Base-by-base conservation (phyloP, 73 alveolate species). In the Paramecium caudatum region DNA sequence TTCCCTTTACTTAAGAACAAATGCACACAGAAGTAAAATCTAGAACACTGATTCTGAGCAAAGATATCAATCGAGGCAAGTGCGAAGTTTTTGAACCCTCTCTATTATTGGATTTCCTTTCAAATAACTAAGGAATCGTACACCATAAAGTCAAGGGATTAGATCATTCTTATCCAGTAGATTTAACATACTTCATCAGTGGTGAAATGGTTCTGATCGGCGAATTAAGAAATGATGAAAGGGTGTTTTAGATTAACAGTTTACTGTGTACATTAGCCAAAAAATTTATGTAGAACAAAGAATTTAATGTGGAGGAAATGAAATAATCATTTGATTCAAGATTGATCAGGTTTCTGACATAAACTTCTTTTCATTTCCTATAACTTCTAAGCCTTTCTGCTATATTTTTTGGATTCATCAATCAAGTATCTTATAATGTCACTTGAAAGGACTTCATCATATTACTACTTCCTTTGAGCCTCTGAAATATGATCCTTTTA, bases 191-290 rank as follows among this genome's bases (percentile, higher is more conserved):
- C 32, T 39, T 74, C 0, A 41, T 74, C 3, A 43, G 68, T 16
- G 88, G 47, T 36, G 88, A 74, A 41, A 74, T 74, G 88, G 62
- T 37, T 3, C 43, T 74, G 43, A 9, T 74, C 19, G 88, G 70
- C 7, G 39, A 74, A 45, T 74, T 74, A 45, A 74, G 88, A 74
- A 74, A 0, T 41, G 43, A 19, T 19, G 70, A 74, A 5, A 55
- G 30, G 16, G 8, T 55, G 30, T 55, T 55, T 25, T 19, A 16
- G 30, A 55, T 55, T 8, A 55, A 55, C n/a, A 55, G 3, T 55
- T 23, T 55, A 55, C 23, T 55, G 10, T 5, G 13, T 27, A 27
- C 80, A 55, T 55, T 55, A 55, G 30, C 80, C 9, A 23, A 6
- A 19, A 55, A 55, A 27, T 55, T 55, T 21, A 10, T 55, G 13